Conservation (phyloP, 1,284 basidiomycete genomes). For the Irpex sp. region DNA sequence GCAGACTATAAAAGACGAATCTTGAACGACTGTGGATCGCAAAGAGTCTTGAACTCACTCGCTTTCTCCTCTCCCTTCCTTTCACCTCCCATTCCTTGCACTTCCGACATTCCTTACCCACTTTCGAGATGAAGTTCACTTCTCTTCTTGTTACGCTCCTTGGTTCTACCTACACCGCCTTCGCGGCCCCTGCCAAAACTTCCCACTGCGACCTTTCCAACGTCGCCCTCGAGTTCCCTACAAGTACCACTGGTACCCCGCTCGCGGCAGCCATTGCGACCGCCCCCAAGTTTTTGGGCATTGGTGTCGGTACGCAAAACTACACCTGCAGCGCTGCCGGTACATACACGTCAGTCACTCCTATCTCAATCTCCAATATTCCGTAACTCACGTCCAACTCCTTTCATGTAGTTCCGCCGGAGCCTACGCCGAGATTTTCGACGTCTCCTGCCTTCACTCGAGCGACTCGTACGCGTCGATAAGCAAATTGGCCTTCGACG, state of each 20-base stretch:
- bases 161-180: neutral
- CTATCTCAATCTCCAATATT: constrained; percentile 4
- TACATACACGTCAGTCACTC: constrained; percentile 25
- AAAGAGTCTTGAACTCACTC: neutral
- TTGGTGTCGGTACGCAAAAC: constrained; percentile 32
- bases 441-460: constrained; percentile 33
- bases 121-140: constrained; percentile 6
- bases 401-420: constrained; percentile 23
- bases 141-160: neutral
- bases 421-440: constrained; percentile 36
- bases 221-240: neutral
- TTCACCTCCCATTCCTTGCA: neutral
- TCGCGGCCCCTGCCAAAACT: constrained; percentile 8
- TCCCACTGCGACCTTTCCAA: constrained; percentile 9
- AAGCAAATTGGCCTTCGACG: constrained; percentile 27
- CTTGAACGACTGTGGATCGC: neutral
- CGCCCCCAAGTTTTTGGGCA: constrained; percentile 17
- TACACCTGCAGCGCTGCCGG: constrained; percentile 28
- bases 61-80: neutral
- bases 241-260: neutral
- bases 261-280: constrained; percentile 4
- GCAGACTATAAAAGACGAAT: neutral
- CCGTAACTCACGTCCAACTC: neutral
- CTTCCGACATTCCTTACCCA: neutral
- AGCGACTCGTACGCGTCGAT: constrained; percentile 12